These are phyloP conservation scores for Falciphora oryzae DNA, from an alignment of 2,329 filamentous ascomycete genomes.

Conservation along the genomic window DNA sequence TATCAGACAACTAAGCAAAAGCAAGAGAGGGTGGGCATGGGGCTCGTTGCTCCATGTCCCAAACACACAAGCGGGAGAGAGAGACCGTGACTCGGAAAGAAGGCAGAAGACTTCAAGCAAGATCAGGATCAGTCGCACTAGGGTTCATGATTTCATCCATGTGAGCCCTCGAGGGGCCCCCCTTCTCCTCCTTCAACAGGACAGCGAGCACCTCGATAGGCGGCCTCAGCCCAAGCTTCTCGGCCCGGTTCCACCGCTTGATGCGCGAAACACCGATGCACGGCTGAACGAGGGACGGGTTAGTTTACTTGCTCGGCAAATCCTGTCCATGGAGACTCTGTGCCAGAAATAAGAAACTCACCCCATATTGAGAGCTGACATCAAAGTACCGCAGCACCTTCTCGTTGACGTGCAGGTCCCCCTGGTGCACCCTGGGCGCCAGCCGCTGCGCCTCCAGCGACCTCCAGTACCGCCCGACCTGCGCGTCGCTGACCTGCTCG, in stretches of 20 bases:
- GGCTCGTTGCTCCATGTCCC: neutral
- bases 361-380: slow-evolving; percentile 83
- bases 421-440: slow-evolving; percentile 71
- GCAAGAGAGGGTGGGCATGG: neutral
- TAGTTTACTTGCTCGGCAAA: neutral
- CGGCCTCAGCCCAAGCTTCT: slow-evolving; percentile 75
- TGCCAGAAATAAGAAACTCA: no score
- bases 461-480: slow-evolving; percentile 75
- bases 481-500: slow-evolving; percentile 56
- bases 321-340: no score
- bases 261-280: slow-evolving; percentile 78
- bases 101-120: neutral
- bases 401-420: slow-evolving; percentile 65
- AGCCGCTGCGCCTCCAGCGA: slow-evolving; percentile 62
- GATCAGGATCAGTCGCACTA: slow-evolving; percentile 30
- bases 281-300: slow-evolving; percentile 48
- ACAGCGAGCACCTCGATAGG: slow-evolving; percentile 88
- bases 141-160: slow-evolving; percentile 63
- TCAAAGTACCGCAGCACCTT: slow-evolving; percentile 91
- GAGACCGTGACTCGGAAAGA: neutral
- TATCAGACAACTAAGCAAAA: slow-evolving; percentile 1
- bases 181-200: slow-evolving; percentile 64
- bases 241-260: slow-evolving; percentile 83
- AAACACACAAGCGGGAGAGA: neutral
- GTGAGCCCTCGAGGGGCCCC: slow-evolving; percentile 58